phyloP scores from a whole-genome alignment of 345 rosid species.

The Euphorbia lathyris region DNA sequence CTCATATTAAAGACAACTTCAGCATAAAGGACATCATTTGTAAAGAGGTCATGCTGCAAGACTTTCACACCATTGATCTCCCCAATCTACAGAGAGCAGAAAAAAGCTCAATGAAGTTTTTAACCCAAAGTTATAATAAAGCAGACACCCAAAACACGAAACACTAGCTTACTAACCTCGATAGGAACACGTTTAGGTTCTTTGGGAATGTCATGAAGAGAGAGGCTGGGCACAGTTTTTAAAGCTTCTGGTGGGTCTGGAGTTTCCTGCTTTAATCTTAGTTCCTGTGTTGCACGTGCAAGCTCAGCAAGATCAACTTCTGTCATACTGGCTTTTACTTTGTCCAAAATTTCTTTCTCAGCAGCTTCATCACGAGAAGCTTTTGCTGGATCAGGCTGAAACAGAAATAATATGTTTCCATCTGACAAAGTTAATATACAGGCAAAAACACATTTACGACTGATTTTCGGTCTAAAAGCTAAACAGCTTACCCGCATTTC shows the following conservation, averaged over 20 bases:
- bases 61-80: slow-evolving; percentile 82
- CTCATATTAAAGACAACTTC: slow-evolving; percentile 90
- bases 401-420: slow-evolving; percentile 24
- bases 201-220: slow-evolving; percentile 77
- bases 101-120: slow-evolving; percentile 9
- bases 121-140: background rate
- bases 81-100: slow-evolving; percentile 51
- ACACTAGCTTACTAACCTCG: slow-evolving; percentile 49
- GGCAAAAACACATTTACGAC: slow-evolving; percentile 10
- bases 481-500: slow-evolving; percentile 77
- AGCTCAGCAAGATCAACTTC: slow-evolving; percentile 93
- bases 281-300: slow-evolving; percentile 79
- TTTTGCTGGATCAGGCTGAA: slow-evolving; percentile 90
- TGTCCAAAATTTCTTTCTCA: slow-evolving; percentile 66
- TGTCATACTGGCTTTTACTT: slow-evolving; percentile 75
- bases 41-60: slow-evolving; percentile 86
- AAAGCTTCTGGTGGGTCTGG: slow-evolving; percentile 96
- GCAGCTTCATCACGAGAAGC: slow-evolving; percentile 78
- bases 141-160: slow-evolving; percentile 17
- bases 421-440: slow-evolving; percentile 11
- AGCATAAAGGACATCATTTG: slow-evolving; percentile 87
- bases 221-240: slow-evolving; percentile 75
- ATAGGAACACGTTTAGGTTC: slow-evolving; percentile 70
- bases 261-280: slow-evolving; percentile 85
- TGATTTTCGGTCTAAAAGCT: slow-evolving; percentile 3